phyloP scores from a whole-genome alignment of 345 rosid genomes.

The Salix udensis region DNA sequence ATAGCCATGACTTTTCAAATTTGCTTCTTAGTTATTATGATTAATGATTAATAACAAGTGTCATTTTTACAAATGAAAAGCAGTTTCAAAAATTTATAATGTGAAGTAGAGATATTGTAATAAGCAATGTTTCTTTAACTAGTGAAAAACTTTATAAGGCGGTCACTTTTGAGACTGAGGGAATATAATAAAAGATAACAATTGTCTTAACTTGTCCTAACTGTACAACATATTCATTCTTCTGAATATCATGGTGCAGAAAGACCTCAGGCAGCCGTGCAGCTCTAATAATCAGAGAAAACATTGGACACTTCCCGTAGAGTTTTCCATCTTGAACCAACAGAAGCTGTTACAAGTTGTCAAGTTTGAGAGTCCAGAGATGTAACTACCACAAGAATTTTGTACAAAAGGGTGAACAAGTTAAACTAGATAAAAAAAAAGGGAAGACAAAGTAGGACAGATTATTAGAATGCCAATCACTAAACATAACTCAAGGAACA shows the following conservation, averaged over 20 bases:
- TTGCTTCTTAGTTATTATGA: not conserved
- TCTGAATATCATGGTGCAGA: constrained; percentile 61
- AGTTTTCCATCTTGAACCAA: constrained; percentile 97
- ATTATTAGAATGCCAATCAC: not conserved
- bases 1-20: not conserved
- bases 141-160: not conserved
- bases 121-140: not conserved
- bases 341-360: constrained; percentile 55
- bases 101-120: not conserved
- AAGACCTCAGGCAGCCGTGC: constrained; percentile 65
- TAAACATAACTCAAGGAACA: not conserved
- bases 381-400: not conserved
- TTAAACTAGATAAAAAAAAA: not conserved
- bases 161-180: not conserved
- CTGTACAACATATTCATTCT: constrained; percentile 65
- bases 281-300: constrained; percentile 61
- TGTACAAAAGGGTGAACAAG: constrained; percentile 5
- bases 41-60: not conserved
- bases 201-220: constrained; percentile 59
- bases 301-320: constrained; percentile 77
- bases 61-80: not conserved
- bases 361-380: constrained; percentile 12
- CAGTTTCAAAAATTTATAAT: not conserved
- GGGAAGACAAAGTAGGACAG: not conserved
- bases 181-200: not conserved